Evolutionary conservation across 139 green algal genomes (phyloP).

Genomic region (Volvox reticuliferus): DNA sequence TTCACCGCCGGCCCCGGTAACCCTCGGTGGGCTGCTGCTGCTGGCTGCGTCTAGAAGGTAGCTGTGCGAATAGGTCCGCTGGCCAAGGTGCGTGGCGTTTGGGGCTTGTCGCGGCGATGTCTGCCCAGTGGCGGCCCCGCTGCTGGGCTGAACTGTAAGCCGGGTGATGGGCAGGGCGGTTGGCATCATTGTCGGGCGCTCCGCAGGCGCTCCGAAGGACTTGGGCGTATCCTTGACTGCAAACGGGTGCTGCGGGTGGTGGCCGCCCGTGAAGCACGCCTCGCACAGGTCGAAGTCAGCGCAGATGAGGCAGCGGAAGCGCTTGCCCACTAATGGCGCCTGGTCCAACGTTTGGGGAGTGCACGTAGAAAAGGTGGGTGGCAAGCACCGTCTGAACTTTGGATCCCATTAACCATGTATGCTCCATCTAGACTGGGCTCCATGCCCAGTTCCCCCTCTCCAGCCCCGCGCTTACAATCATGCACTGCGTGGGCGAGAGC

Average conservation of each 20-base stretch:
- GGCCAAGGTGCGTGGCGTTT: not conserved
- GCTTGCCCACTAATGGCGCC: constrained; percentile 59
- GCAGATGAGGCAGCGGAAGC: constrained; percentile 69
- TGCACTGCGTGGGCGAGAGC: too few species aligned
- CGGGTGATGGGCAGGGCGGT: constrained; percentile 5
- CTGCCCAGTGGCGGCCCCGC: not conserved
- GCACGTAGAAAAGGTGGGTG: too few species aligned
- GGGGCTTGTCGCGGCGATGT: not conserved
- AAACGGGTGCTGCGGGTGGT: constrained; percentile 65
- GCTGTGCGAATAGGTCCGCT: constrained; percentile 16
- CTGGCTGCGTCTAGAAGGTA: too few species aligned
- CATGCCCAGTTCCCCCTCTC: too few species aligned
- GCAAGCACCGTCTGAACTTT: too few species aligned
- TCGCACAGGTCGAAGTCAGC: constrained; percentile 63
- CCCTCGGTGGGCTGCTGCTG: too few species aligned
- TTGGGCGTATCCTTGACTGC: constrained; percentile 55
- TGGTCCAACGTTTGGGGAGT: not conserved
- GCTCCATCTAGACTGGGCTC: too few species aligned
- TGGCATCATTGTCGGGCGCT: constrained; percentile 49
- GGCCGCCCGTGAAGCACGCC: constrained; percentile 60
- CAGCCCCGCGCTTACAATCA: too few species aligned
- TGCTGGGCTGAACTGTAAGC: not conserved
- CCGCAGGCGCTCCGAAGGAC: constrained; percentile 38
- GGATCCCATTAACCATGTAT: too few species aligned
- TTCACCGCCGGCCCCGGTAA: too few species aligned